phyloP scores from a whole-genome alignment of 2,329 filamentous ascomycete species.

The Septoria petroselini region DNA sequence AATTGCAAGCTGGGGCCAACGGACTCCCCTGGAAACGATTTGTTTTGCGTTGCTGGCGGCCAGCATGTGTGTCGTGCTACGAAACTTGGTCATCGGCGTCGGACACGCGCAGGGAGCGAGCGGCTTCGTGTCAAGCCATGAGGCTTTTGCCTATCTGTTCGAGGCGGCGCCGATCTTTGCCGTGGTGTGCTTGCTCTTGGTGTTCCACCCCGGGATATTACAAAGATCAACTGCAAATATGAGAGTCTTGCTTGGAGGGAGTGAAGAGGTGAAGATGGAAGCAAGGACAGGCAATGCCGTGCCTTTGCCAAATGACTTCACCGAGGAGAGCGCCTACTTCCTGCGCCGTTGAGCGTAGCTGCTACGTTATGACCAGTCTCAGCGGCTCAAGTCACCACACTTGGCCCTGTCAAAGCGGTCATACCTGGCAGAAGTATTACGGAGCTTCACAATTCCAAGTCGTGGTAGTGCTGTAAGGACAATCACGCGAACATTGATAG shows the following conservation, averaged over 20 bases:
- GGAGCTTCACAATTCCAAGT: no score
- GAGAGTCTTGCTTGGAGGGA: not conserved
- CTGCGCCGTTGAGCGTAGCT: not conserved
- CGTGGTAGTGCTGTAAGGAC: no score
- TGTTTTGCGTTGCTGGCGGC: constrained; percentile 42
- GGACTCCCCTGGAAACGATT: constrained; percentile 37
- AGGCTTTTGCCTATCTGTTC: constrained; percentile 47
- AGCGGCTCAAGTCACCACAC: no score
- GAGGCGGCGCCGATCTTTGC: constrained; percentile 44
- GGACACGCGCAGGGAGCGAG: constrained; percentile 48
- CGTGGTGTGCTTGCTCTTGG: constrained; percentile 25
- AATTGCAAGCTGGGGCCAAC: constrained; percentile 19
- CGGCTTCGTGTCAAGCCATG: constrained; percentile 44
- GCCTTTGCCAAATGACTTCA: not conserved
- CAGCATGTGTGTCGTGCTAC: constrained; percentile 45
- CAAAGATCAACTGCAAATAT: constrained; percentile 9
- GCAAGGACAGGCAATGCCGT: not conserved
- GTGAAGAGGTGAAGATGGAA: not conserved
- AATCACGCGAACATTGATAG: no score
- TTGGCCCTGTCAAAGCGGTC: no score
- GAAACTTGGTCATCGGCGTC: constrained; percentile 49
- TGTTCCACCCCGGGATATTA: constrained; percentile 15
- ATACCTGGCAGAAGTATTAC: no score
- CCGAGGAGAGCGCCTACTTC: no score
- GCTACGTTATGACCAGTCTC: no score